Base-by-base conservation (phyloP, 2,329 filamentous ascomycete genomes). In the Boeremia lycopersici region DNA sequence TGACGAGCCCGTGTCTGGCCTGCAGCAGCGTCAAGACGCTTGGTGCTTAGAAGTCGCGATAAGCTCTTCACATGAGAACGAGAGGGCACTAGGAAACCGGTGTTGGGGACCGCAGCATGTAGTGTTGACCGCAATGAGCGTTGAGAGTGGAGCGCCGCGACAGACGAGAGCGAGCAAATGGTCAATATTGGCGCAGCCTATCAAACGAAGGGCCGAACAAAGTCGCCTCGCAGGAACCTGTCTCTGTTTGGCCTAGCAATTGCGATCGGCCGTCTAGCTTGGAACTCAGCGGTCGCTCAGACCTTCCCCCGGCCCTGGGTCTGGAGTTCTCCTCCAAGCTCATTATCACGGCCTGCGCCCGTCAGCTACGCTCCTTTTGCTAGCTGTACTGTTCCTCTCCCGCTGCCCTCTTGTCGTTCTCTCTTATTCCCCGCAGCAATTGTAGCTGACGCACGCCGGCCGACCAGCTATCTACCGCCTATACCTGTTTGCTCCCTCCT, bases 241-340 rank as follows among this genome's bases (percentile, higher is more conserved):
- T 13, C 52, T 42, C 28, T 4, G 23, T 55, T 46, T 35, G 46
- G 52, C 8, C 30, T 55, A 55, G 52, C 47, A 42, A 13, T 30
- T 30, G 19, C 46, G 46, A 50, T 55, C 52, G 52, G 46, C 52
- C 41, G 46, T 46, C 45, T 55, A 55, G 45, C 40, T 35, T 49
- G 57, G 56, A 52, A 57, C 56, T 49, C 56, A 56, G 48, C 53
- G 53, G 42, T 53, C 40, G 62, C 63, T 63, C 62, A 62, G 57
- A 58, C 60, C 62, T 59, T 52, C 48, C 40, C 44, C 48, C 49
- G 56, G 54, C 49, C 56, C 46, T 48, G 57, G 55, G 48, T 39
- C 56, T 52, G 38, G 58, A 47, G 49, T 53, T 56, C 53, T 55
- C 45, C 52, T 49, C 46, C 52, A 56, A 51, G 53, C 47, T 50